Evolutionary conservation across 2,329 filamentous ascomycete species (phyloP), one percentile per base, ranked within the genome.

Genomic region (Penicillium sp.): DNA sequence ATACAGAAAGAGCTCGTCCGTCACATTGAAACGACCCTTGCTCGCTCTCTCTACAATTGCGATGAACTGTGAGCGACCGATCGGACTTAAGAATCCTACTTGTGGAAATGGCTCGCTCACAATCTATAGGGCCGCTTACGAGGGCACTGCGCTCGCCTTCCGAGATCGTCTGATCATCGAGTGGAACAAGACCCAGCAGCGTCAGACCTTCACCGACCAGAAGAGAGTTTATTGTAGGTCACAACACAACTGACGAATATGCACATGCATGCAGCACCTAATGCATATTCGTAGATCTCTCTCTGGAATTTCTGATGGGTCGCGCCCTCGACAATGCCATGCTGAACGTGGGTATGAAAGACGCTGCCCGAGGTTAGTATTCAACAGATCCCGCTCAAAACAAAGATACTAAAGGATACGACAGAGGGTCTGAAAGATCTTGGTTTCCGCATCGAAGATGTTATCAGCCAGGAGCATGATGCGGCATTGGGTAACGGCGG

Each of bases 151-250:
- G 60, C 78, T 99, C 66, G 93, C 94, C 21, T 93, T 99, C 76
- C 85, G 94, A 67, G 93, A 99, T 72, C 87, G 91, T 46, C 80
- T 99, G 69, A 87, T 99, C 67, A 87, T 94, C 58, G 91, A 96
- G 63, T 99, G 94, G 94, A 99, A 97, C 78, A 91, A 88, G 76
- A 99, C 94, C 40, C 94, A 99, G 78, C 94, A 99, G 78, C 87
- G 88, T 55, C 94, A 99, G 76, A 97, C 93, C 0, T 91, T 89
- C 66, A 81, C 84, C 51, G 94, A 97, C 70, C 86, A 85, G 75
- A 99, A 99, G 82, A 86, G 94, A 55, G 84, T 99, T 63, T 99
- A 99, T 78, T 99, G 83, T 85, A 76, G 61, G 79, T 55, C 20
- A 33, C 46, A 13, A 45, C 7, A 18, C 46, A 13, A 45, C 7